phyloP scores from a whole-genome alignment of 768 basidiomycete genomes.

The Tephrocybe sp. region DNA sequence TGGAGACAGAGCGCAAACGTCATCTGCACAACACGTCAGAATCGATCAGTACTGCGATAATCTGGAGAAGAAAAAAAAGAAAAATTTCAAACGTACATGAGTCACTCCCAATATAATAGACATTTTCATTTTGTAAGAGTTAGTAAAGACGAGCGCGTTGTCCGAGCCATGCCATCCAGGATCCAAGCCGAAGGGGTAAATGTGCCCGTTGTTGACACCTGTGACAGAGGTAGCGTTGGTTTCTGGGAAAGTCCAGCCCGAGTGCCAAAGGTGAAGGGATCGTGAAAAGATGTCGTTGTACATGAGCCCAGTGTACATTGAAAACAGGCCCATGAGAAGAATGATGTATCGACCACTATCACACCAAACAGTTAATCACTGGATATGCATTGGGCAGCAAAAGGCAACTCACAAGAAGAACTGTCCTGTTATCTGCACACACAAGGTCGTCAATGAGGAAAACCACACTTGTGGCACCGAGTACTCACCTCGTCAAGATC shows the following conservation, averaged over 20 bases:
- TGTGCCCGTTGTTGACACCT: constrained; percentile 57
- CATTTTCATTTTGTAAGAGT: constrained; percentile 99
- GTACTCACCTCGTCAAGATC: constrained; percentile 70
- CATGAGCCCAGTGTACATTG: constrained; percentile 93
- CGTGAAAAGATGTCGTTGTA: constrained; percentile 99
- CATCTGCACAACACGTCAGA: constrained; percentile 59
- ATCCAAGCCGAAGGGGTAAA: constrained; percentile 94
- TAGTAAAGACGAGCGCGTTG: constrained; percentile 90
- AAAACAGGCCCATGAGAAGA: constrained; percentile 95
- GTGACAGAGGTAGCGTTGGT: constrained; percentile 38
- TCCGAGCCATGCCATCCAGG: constrained; percentile 94
- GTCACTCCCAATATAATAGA: constrained; percentile 93
- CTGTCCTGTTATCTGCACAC: constrained; percentile 66
- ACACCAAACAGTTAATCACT: constrained; percentile 16
- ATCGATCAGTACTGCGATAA: not conserved
- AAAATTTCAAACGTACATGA: constrained; percentile 63
- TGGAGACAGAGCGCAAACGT: constrained; percentile 96
- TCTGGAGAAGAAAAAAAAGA: constrained; percentile 7
- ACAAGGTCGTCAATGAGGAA: not conserved
- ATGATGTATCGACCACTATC: constrained; percentile 96
- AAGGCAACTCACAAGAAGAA: constrained; percentile 85
- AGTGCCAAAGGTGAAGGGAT: constrained; percentile 81
- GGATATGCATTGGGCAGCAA: constrained; percentile 3
- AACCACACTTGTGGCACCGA: not conserved
- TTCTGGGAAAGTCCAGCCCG: constrained; percentile 81